phyloP scores from a whole-genome alignment of 306 rosid species.

The Lathyrus sativus region DNA sequence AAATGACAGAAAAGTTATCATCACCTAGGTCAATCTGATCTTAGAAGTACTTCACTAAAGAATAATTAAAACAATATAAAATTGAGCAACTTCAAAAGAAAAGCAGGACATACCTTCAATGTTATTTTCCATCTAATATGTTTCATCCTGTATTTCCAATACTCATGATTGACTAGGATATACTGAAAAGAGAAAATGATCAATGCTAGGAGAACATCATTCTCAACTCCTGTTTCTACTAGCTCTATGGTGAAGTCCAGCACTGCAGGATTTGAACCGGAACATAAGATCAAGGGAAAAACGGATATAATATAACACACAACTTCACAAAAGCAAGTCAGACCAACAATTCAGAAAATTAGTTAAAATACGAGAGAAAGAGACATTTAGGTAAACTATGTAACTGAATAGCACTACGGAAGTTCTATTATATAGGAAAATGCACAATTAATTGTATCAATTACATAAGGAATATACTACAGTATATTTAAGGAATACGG shows the following conservation, averaged over 20 bases:
- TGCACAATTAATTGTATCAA: too few relatives aligned
- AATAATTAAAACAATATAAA: conserved; percentile 26
- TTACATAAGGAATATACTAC: too few relatives aligned
- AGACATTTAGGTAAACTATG: too few relatives aligned
- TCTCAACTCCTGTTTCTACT: conserved; percentile 79
- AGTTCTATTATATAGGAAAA: too few relatives aligned
- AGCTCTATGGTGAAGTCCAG: conserved; percentile 86
- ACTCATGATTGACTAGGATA: conserved; percentile 80
- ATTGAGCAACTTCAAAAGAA: conserved; percentile 19
- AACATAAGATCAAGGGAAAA: conserved; percentile 36
- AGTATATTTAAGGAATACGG: too few relatives aligned
- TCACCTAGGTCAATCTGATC: conserved; percentile 4
- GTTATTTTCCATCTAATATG: conserved; percentile 83
- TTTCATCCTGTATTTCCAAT: conserved; percentile 83
- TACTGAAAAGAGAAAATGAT: conserved; percentile 80
- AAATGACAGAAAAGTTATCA: conserved; percentile 1
- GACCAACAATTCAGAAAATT: conserved; percentile 24
- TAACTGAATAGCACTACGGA: too few relatives aligned
- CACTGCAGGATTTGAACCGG: conserved; percentile 63
- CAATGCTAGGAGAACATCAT: conserved; percentile 75
- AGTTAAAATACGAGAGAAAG: not conserved
- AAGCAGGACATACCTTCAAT: conserved; percentile 63
- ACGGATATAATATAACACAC: not conserved
- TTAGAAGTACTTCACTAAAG: conserved; percentile 24
- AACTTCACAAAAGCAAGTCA: conserved; percentile 28